Percentiles rank a stretch among this genome's conserved stretches.
Evolutionary conservation across 2,329 filamentous ascomycete species (phyloP).

Genomic region (Tricladium varicosporioides): DNA sequence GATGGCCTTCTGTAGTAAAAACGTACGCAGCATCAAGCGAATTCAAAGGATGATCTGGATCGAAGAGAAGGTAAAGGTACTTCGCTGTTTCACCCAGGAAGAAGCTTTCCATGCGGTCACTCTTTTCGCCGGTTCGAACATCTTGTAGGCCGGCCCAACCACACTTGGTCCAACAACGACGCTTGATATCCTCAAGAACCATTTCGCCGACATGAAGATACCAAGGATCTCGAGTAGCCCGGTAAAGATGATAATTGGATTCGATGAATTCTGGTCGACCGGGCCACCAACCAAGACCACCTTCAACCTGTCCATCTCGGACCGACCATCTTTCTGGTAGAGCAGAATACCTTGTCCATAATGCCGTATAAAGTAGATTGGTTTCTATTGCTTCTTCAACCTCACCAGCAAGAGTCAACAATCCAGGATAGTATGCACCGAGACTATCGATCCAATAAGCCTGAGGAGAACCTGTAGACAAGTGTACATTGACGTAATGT

Average conservation of each 20-base stretch:
- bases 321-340: slow-evolving; percentile 94
- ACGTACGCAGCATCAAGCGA: slow-evolving; percentile 83
- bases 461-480: slow-evolving; percentile 81
- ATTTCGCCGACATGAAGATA: slow-evolving; percentile 96
- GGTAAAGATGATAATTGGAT: slow-evolving; percentile 94
- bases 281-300: slow-evolving; percentile 90
- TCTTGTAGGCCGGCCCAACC: slow-evolving; percentile 91
- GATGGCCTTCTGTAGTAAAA: slow-evolving; percentile 95
- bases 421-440: slow-evolving; percentile 90
- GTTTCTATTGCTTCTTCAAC: slow-evolving; percentile 88
- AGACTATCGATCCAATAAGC: slow-evolving; percentile 96
- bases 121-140: slow-evolving; percentile 78
- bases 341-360: slow-evolving; percentile 94
- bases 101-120: slow-evolving; percentile 97
- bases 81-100: slow-evolving; percentile 96
- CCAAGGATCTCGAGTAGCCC: slow-evolving; percentile 91
- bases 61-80: slow-evolving; percentile 90
- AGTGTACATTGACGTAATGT: slow-evolving; percentile 88
- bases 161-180: slow-evolving; percentile 85
- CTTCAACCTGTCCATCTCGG: slow-evolving; percentile 77
- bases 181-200: slow-evolving; percentile 83
- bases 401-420: slow-evolving; percentile 82
- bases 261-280: slow-evolving; percentile 96
- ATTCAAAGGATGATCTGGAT: slow-evolving; percentile 82
- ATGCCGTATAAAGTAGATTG: slow-evolving; percentile 84